Conservation (phyloP, 306 rosid species). For the Chamaecrista fasciculata region DNA sequence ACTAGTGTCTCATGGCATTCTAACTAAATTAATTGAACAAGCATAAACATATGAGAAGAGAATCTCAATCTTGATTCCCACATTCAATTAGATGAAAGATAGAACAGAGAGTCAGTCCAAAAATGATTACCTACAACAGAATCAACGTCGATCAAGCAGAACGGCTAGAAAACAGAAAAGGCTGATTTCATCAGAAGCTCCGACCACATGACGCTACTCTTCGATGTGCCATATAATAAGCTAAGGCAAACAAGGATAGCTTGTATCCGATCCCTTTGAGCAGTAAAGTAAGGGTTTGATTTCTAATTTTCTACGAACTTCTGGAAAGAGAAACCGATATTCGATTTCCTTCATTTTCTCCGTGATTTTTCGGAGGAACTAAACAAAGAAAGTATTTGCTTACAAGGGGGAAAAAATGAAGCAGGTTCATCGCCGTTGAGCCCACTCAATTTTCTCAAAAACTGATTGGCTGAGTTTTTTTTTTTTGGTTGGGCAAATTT, state of each 20-base stretch:
- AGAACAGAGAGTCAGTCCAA: background rate
- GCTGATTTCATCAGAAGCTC: conserved; percentile 68
- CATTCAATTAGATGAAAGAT: background rate
- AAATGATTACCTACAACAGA: conserved; percentile 45
- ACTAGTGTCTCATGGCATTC: background rate
- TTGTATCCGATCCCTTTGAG: background rate
- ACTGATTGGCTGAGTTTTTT: background rate
- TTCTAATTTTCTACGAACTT: background rate
- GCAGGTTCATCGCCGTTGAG: conserved; percentile 81
- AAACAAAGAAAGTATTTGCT: conserved; percentile 1
- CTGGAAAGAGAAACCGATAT: background rate
- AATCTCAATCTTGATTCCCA: background rate
- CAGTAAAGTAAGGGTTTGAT: background rate
- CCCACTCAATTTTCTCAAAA: conserved; percentile 28
- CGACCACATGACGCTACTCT: conserved; percentile 73
- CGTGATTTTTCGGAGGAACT: background rate
- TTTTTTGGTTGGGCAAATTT: background rate
- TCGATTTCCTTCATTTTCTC: background rate
- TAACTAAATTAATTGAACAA: background rate
- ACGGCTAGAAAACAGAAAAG: conserved; percentile 69
- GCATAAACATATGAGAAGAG: background rate
- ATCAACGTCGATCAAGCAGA: conserved; percentile 86
- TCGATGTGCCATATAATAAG: conserved; percentile 72
- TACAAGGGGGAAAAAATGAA: conserved; percentile 66
- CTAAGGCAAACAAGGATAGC: conserved; percentile 4